Evolutionary conservation across 2,329 filamentous ascomycete genomes (phyloP).

Genomic region (Apiospora pterosperma): DNA sequence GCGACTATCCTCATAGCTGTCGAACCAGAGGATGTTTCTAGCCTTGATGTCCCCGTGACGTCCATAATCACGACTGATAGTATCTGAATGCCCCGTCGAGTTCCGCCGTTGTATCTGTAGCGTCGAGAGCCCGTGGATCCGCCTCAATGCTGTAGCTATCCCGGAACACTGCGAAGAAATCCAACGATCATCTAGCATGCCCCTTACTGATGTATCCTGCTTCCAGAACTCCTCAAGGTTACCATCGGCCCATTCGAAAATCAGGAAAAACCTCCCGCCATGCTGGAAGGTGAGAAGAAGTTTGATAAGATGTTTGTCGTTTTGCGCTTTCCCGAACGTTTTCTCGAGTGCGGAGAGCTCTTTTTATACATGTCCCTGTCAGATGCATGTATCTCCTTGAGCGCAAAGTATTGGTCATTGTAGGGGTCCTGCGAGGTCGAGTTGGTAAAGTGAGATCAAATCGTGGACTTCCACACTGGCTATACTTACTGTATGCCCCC

Average conservation of each 20-base stretch:
- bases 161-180: not conserved
- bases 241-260: conserved; percentile 16
- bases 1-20: not conserved
- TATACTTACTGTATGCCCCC: too few species aligned
- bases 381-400: not conserved
- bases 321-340: not conserved
- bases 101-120: not conserved
- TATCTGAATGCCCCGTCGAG: not conserved
- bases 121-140: conserved; percentile 6
- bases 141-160: not conserved
- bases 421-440: not conserved
- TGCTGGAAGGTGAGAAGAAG: conserved; percentile 12
- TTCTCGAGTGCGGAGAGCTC: conserved; percentile 1
- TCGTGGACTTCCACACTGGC: not conserved
- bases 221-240: conserved; percentile 11
- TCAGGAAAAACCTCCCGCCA: conserved; percentile 6
- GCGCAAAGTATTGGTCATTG: not conserved
- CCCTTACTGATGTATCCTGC: not conserved
- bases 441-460: too few species aligned
- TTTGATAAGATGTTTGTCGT: conserved; percentile 9
- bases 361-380: not conserved
- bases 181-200: not conserved
- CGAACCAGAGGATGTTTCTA: conserved; percentile 22
- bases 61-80: not conserved
- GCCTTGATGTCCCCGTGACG: conserved; percentile 15